Percentiles rank a stretch among this genome's conserved stretches.
Evolutionary conservation across 2,329 filamentous ascomycete genomes (phyloP).

Genomic region (Mollisia scopiformis): DNA sequence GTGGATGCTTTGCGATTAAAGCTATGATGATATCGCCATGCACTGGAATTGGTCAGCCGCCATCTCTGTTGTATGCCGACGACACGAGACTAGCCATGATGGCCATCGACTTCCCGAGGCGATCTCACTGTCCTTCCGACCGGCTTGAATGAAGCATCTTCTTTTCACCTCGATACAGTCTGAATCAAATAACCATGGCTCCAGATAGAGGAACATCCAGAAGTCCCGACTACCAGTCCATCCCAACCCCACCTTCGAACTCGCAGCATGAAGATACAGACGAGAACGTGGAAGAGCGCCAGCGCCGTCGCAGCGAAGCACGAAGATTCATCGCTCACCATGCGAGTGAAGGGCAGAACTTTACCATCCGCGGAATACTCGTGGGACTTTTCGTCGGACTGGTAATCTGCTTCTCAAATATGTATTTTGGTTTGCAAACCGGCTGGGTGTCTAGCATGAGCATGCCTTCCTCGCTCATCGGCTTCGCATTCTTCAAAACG

Average conservation of each 20-base stretch:
- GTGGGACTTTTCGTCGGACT: conserved; percentile 85
- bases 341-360: conserved; percentile 59
- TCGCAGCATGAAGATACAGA: conserved; percentile 2
- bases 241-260: conserved; percentile 15
- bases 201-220: conserved; percentile 27
- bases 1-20: background rate
- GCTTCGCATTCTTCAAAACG: conserved; percentile 90
- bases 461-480: conserved; percentile 93
- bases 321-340: conserved; percentile 33
- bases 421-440: conserved; percentile 96
- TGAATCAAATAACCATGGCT: conserved; percentile 22
- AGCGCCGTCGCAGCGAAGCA: conserved; percentile 31
- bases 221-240: conserved; percentile 29
- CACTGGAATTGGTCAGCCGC: background rate
- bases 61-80: background rate
- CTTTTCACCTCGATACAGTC: background rate
- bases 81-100: background rate
- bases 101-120: background rate
- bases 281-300: conserved; percentile 5
- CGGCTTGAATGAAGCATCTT: background rate
- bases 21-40: background rate
- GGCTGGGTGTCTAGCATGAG: conserved; percentile 88
- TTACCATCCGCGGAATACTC: conserved; percentile 79
- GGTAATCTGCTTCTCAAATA: conserved; percentile 94
- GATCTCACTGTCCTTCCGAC: background rate